Percentiles rank a stretch among this genome's conserved stretches.
Evolutionary conservation across 768 basidiomycete species (phyloP).

Genomic region (Dioszegia aurantiaca): DNA sequence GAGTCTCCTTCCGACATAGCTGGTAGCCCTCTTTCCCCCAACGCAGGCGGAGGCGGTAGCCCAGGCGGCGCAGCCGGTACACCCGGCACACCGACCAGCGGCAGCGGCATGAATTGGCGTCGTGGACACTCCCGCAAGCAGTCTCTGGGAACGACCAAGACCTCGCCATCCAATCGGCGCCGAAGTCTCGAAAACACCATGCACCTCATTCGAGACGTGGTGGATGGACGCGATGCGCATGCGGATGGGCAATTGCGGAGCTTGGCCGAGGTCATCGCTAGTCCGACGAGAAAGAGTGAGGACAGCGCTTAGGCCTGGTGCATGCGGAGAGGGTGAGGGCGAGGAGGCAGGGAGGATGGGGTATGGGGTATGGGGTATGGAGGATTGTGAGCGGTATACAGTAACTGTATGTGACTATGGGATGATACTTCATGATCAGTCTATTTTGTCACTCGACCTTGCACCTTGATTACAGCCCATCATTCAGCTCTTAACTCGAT

Average conservation of each 20-base stretch:
- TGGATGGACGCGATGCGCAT: slow-evolving; percentile 66
- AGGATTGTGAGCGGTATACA: too few species aligned
- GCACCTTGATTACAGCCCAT: too few species aligned
- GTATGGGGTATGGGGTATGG: too few species aligned
- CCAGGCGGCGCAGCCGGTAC: neutral
- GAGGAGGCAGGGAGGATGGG: neutral
- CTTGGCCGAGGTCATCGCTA: slow-evolving; percentile 50
- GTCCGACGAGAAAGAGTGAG: slow-evolving; percentile 35
- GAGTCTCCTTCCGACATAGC: slow-evolving; percentile 13
- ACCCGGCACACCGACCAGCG: slow-evolving; percentile 38
- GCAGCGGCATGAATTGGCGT: slow-evolving; percentile 52
- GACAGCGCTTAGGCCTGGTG: too few species aligned
- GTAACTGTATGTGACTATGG: too few species aligned
- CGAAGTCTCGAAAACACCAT: slow-evolving; percentile 93
- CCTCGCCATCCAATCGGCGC: slow-evolving; percentile 86
- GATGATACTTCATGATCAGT: too few species aligned
- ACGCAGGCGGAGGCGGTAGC: neutral
- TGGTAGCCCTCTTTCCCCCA: slow-evolving; percentile 8
- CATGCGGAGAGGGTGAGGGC: neutral
- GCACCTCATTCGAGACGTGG: slow-evolving; percentile 87
- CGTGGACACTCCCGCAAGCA: slow-evolving; percentile 64
- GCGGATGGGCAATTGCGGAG: slow-evolving; percentile 50
- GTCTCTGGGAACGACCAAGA: slow-evolving; percentile 91
- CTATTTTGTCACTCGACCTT: too few species aligned
- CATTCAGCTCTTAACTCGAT: too few species aligned